phyloP scores from a whole-genome alignment of 495 filamentous ascomycete genomes.

The Penicillium manginii region DNA sequence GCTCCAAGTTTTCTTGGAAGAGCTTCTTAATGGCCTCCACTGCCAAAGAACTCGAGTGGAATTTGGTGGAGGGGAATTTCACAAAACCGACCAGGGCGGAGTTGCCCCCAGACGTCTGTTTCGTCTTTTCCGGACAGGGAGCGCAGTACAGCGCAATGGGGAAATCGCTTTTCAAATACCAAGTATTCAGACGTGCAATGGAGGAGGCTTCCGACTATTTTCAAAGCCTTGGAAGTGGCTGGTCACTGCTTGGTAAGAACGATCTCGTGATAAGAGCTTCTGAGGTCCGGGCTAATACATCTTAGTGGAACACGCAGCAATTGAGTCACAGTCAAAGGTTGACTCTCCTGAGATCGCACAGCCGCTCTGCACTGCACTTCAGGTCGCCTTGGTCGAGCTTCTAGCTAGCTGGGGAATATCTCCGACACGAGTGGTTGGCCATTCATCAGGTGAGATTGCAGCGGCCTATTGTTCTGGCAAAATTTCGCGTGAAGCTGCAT shows the following conservation, averaged over 20 bases:
- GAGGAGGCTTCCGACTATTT: conserved; percentile 30
- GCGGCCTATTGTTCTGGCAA: conserved; percentile 32
- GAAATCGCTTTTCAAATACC: conserved; percentile 28
- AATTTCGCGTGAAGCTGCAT: conserved; percentile 25
- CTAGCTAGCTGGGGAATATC: conserved; percentile 34
- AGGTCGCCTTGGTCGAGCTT: conserved; percentile 47
- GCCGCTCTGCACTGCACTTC: conserved; percentile 45
- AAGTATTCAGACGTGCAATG: conserved; percentile 31
- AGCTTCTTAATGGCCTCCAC: conserved; percentile 28
- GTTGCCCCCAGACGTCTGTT: conserved; percentile 19
- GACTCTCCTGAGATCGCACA: conserved; percentile 37
- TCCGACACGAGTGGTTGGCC: conserved; percentile 37
- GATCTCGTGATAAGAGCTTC: conserved; percentile 33
- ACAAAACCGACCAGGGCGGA: conserved; percentile 20
- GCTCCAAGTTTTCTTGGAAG: conserved; percentile 32
- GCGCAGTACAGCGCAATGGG: conserved; percentile 42
- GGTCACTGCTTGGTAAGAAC: conserved; percentile 33
- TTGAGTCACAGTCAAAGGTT: conserved; percentile 23
- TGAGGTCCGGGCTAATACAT: not conserved
- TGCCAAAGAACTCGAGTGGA: conserved; percentile 25
- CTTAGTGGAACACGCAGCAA: conserved; percentile 24
- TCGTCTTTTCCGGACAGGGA: conserved; percentile 43
- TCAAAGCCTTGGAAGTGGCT: conserved; percentile 31
- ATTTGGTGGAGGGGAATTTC: conserved; percentile 19
- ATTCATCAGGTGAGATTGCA: conserved; percentile 51